Conservation (phyloP, 805 yeast genomes). For the Kazachstania africana region DNA sequence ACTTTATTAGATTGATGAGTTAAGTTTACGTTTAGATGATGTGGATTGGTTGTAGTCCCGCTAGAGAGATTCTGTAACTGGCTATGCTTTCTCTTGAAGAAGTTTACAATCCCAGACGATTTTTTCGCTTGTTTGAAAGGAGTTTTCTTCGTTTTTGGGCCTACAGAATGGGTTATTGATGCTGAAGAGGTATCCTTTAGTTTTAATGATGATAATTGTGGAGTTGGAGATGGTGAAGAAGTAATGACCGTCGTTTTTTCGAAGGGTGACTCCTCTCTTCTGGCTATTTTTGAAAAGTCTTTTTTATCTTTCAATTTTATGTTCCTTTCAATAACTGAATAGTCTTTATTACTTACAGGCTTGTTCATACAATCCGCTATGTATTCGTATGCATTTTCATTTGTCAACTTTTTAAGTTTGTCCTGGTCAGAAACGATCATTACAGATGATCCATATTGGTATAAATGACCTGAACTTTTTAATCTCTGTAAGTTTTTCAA, state of each 20-base stretch:
- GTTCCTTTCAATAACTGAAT: background rate
- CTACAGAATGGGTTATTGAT: too few species aligned
- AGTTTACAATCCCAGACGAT: slow-evolving; percentile 17
- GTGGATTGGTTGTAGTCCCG: too few species aligned
- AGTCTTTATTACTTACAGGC: too few species aligned
- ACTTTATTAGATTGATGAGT: background rate
- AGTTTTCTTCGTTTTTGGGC: slow-evolving; percentile 1
- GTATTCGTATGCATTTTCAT: slow-evolving; percentile 8
- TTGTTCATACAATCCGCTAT: slow-evolving; percentile 16
- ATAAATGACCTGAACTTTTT: background rate
- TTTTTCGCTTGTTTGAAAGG: slow-evolving; percentile 4
- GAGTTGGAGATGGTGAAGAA: too few species aligned
- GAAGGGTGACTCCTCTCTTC: background rate
- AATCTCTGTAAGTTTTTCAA: too few species aligned
- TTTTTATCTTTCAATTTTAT: background rate
- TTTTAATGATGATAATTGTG: too few species aligned
- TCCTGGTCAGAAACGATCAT: slow-evolving; percentile 7
- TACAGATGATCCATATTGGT: slow-evolving; percentile 2
- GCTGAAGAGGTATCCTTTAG: too few species aligned
- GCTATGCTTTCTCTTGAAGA: slow-evolving; percentile 22
- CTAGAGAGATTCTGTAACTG: too few species aligned
- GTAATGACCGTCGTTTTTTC: too few species aligned
- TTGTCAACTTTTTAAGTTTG: slow-evolving; percentile 5
- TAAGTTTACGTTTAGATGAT: too few species aligned
- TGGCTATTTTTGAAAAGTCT: background rate